These are phyloP conservation scores for Leishmania guyanensis DNA, from an alignment of 208 protist genomes.

Conservation along the genomic window DNA sequence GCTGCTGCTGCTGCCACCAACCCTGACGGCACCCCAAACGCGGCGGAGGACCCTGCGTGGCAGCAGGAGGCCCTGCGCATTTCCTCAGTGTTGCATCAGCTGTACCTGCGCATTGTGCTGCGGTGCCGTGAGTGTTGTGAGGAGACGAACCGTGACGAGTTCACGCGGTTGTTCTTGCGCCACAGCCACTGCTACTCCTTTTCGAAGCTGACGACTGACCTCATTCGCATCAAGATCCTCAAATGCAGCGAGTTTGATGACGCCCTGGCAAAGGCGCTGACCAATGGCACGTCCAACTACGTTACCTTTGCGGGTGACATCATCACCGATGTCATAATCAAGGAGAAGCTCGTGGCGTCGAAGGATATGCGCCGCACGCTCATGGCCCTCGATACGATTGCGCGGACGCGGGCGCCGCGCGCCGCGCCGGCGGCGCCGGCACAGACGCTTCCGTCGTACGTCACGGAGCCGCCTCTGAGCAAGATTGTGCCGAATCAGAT, in stretches of 20 bases:
- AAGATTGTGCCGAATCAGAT: constrained; percentile 50
- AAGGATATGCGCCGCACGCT: constrained; percentile 78
- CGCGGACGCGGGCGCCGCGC: constrained; percentile 37
- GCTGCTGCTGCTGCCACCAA: constrained; percentile 22
- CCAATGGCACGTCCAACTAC: constrained; percentile 26
- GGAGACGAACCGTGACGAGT: constrained; percentile 70
- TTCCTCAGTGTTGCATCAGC: constrained; percentile 71
- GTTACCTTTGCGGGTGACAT: constrained; percentile 82
- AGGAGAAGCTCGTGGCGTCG: constrained; percentile 68
- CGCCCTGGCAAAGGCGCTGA: constrained; percentile 77
- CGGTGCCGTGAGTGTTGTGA: constrained; percentile 67
- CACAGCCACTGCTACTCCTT: constrained; percentile 63
- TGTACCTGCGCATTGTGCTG: constrained; percentile 82
- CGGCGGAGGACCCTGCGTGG: constrained; percentile 25
- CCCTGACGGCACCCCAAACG: constrained; percentile 20
- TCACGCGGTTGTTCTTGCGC: constrained; percentile 79
- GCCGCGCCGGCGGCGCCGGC: constrained; percentile 21
- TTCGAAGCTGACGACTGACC: constrained; percentile 63
- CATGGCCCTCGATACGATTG: constrained; percentile 71
- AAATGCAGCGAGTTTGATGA: constrained; percentile 85
- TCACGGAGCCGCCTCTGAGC: constrained; percentile 55
- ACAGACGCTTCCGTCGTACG: constrained; percentile 38
- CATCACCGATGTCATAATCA: constrained; percentile 75
- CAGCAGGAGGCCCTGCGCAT: constrained; percentile 47
- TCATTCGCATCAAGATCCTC: constrained; percentile 92